Conservation (phyloP, 805 yeast species). For the Candida arabinofermentans region DNA sequence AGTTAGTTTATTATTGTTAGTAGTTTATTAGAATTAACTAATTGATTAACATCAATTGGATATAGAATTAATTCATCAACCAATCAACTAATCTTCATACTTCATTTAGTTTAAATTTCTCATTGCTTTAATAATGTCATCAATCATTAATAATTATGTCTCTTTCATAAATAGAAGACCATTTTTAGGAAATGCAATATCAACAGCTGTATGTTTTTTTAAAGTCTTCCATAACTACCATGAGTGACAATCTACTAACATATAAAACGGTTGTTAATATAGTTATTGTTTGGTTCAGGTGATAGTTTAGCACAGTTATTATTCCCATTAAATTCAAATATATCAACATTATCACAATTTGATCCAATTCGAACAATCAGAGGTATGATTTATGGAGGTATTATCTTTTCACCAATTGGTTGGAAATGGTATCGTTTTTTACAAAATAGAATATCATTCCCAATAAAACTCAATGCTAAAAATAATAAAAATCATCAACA, state of each 20-base stretch:
- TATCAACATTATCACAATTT: conserved; percentile 22
- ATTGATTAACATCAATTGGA: no score
- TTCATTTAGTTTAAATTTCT: no score
- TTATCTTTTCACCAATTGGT: conserved; percentile 73
- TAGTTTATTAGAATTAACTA: no score
- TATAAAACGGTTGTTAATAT: conserved; percentile 3
- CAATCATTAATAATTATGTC: conserved; percentile 7
- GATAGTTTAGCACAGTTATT: conserved; percentile 67
- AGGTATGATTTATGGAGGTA: conserved; percentile 66
- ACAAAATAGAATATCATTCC: conserved; percentile 35
- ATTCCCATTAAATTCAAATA: conserved; percentile 30
- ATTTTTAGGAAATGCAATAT: conserved; percentile 40
- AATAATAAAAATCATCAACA: conserved; percentile 5
- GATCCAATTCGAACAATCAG: conserved; percentile 57
- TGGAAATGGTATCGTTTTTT: conserved; percentile 64
- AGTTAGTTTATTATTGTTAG: no score
- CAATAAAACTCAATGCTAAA: conserved; percentile 15
- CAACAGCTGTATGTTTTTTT: conserved; percentile 45
- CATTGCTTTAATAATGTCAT: no score
- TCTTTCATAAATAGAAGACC: conserved; percentile 30
- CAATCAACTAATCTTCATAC: no score
- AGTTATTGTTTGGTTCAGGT: conserved; percentile 63
- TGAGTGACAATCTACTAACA: no score
- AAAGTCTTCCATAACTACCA: no score
- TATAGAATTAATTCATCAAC: no score